phyloP scores from a whole-genome alignment of 1,284 basidiomycete species.

The Porodaedalea pini region DNA sequence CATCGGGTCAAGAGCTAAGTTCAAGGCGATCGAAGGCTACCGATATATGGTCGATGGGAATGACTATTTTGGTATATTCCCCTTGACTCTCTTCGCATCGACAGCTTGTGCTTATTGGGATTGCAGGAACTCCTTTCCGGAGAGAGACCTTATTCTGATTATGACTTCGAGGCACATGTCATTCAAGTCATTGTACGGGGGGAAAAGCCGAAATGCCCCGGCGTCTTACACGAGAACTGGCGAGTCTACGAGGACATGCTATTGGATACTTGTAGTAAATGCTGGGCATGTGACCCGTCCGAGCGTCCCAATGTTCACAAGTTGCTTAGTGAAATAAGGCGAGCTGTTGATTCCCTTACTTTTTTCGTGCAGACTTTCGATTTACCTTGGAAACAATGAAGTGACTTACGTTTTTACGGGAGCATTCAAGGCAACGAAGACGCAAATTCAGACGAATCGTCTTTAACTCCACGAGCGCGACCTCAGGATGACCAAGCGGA shows the following conservation, averaged over 20 bases:
- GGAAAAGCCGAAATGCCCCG: not conserved
- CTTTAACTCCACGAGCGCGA: not conserved
- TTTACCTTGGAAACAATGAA: not conserved
- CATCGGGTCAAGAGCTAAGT: not conserved
- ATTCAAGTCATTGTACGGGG: not conserved
- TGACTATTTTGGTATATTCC: slow-evolving; percentile 13
- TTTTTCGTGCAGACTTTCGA: not conserved
- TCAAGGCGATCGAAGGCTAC: not conserved
- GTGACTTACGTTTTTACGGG: not conserved
- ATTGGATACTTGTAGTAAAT: not conserved
- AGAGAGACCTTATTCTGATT: not conserved
- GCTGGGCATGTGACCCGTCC: slow-evolving; percentile 1
- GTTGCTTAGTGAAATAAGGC: not conserved
- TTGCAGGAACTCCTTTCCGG: slow-evolving; percentile 15
- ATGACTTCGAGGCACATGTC: not conserved
- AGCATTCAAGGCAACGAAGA: not conserved
- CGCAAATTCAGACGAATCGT: not conserved
- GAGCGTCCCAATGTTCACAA: slow-evolving; percentile 4
- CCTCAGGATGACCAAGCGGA: not conserved
- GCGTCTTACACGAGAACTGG: slow-evolving; percentile 1
- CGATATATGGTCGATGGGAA: slow-evolving; percentile 13
- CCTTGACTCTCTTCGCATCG: no score
- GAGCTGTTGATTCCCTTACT: not conserved
- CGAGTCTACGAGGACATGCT: not conserved
- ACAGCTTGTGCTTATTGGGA: not conserved